Conservation (phyloP, 140 eudicot species). For the Ambrosia hybrid region DNA sequence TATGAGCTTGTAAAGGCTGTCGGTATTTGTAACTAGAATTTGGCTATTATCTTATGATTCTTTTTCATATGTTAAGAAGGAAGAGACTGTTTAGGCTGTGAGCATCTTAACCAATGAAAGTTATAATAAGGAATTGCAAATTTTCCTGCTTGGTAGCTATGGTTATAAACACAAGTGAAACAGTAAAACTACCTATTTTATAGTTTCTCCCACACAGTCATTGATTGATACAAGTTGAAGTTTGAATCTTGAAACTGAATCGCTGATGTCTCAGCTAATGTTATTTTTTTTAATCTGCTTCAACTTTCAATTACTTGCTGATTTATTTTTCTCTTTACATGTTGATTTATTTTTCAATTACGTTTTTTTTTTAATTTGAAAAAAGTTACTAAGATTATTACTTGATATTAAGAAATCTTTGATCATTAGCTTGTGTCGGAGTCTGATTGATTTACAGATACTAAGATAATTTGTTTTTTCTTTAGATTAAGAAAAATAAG, state of each 20-base stretch:
- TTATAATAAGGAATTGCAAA: no score
- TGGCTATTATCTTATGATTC: slow-evolving; percentile 2
- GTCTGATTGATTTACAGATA: slow-evolving; percentile 14
- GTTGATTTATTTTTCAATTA: not conserved
- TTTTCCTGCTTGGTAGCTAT: no score
- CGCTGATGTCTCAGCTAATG: not conserved
- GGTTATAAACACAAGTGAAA: no score
- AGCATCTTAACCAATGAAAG: no score
- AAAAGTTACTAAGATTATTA: not conserved
- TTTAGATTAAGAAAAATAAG: slow-evolving; percentile 1
- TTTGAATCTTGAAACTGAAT: not conserved
- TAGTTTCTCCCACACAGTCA: not conserved
- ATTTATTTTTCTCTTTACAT: not conserved
- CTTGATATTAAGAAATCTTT: not conserved
- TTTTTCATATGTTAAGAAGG: slow-evolving; percentile 5
- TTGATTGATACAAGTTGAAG: not conserved
- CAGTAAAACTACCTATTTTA: no score
- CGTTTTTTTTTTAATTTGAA: not conserved
- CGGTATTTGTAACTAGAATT: not conserved
- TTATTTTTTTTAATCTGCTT: not conserved
- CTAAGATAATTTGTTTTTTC: not conserved
- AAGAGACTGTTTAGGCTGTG: slow-evolving; percentile 5
- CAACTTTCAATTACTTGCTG: not conserved
- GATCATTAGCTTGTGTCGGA: slow-evolving; percentile 13
- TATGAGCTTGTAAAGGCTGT: slow-evolving; percentile 16